Evolutionary conservation across 306 rosid species (phyloP).

Genomic region (Hippophae tibetana): DNA sequence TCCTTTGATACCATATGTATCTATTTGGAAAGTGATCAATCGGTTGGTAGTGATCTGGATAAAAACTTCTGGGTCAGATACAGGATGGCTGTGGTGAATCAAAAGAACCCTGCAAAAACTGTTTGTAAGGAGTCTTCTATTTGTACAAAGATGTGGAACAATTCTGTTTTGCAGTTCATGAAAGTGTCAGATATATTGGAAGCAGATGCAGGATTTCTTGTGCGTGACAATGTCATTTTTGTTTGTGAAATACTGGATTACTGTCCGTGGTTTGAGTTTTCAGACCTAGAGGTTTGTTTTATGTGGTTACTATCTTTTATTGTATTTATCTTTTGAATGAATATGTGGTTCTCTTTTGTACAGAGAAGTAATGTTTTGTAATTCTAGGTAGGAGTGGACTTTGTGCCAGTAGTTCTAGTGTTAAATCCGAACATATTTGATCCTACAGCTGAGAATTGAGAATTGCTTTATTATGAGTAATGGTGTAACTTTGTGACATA

Average conservation of each 20-base stretch:
- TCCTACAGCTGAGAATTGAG: too few relatives aligned
- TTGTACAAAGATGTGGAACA: constrained; percentile 98
- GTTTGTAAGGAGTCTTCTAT: constrained; percentile 99
- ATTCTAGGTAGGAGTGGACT: background rate
- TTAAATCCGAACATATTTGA: too few relatives aligned
- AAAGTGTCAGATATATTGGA: constrained; percentile 97
- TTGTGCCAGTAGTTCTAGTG: background rate
- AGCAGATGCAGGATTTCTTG: constrained; percentile 94
- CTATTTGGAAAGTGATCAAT: constrained; percentile 97
- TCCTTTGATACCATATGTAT: constrained; percentile 98
- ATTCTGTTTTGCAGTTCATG: constrained; percentile 99
- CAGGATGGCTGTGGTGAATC: constrained; percentile 97
- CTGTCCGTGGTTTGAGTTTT: constrained; percentile 99
- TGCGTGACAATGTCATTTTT: constrained; percentile 89
- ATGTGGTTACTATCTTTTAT: constrained; percentile 9
- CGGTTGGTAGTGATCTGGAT: constrained; percentile 88
- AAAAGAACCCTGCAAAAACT: constrained; percentile 82
- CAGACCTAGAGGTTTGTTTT: constrained; percentile 87
- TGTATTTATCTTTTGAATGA: background rate
- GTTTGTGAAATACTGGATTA: constrained; percentile 97
- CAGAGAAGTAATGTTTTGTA: too few relatives aligned
- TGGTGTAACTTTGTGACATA: background rate
- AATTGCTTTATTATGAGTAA: too few relatives aligned
- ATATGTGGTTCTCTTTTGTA: background rate
- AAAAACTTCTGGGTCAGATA: constrained; percentile 98